Conservation (phyloP, 2,329 filamentous ascomycete genomes). For the Colletotrichum australisinense region DNA sequence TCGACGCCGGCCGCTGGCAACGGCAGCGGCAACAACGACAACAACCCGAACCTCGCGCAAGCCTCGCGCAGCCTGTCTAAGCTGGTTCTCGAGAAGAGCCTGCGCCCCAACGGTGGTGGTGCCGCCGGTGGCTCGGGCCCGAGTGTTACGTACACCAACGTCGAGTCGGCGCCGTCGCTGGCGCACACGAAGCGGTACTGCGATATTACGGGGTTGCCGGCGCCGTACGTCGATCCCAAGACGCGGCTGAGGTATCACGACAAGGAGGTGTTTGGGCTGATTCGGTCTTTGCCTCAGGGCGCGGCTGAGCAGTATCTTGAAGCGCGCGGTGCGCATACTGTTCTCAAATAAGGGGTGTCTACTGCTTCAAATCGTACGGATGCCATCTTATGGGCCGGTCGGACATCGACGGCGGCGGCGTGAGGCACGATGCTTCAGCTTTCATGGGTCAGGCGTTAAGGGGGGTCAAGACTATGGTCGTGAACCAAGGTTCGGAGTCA, state of each 20-base stretch:
- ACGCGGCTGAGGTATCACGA: conserved; percentile 93
- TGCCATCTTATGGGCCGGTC: neutral
- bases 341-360: conserved; percentile 76
- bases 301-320: conserved; percentile 90
- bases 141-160: conserved; percentile 91
- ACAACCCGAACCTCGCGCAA: conserved; percentile 82
- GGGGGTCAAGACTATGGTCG: neutral
- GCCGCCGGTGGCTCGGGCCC: conserved; percentile 64
- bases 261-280: conserved; percentile 87
- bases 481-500: neutral
- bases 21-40: conserved; percentile 47
- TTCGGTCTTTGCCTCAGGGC: conserved; percentile 83
- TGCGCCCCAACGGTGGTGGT: conserved; percentile 52
- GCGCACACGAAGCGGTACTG: conserved; percentile 91
- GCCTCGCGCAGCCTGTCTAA: conserved; percentile 88
- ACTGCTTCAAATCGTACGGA: neutral
- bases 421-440: neutral
- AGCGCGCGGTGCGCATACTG: conserved; percentile 89
- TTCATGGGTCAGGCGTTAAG: conserved; percentile 4
- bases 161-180: conserved; percentile 92
- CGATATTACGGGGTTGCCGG: conserved; percentile 93
- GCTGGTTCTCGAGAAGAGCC: conserved; percentile 87
- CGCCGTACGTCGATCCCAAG: conserved; percentile 94
- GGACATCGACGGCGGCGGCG: neutral
- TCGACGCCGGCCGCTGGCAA: conserved; percentile 63